Percentiles rank a stretch among this genome's conserved stretches.
Conservation (phyloP, 345 rosid genomes). For the Melaleuca quinquenervia region DNA sequence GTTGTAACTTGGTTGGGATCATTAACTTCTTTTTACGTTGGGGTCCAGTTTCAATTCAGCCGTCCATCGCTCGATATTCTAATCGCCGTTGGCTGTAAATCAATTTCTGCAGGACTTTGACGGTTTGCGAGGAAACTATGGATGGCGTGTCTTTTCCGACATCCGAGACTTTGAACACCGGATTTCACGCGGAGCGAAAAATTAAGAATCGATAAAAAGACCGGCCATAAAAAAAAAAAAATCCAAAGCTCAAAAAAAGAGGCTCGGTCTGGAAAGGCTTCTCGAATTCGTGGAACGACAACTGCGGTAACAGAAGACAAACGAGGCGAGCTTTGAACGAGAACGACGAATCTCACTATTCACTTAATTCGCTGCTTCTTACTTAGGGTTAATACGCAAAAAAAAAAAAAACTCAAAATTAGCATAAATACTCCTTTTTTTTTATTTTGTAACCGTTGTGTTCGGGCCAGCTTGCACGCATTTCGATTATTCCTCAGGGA, state of each 20-base stretch:
- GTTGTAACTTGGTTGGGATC: background rate
- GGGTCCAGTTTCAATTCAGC: background rate
- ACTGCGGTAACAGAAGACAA: background rate
- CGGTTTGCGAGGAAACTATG: background rate
- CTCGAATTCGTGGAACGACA: background rate
- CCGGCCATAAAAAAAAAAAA: background rate
- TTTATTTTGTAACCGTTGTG: too few relatives aligned
- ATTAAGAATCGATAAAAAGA: background rate
- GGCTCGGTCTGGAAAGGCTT: background rate
- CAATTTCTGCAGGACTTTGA: background rate
- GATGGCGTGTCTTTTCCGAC: background rate
- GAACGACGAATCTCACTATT: background rate
- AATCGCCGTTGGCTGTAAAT: background rate
- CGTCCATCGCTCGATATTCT: background rate
- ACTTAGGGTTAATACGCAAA: background rate
- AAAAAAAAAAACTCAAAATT: too few relatives aligned
- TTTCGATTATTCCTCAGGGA: too few relatives aligned
- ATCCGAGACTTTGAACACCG: background rate
- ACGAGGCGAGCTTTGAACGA: background rate
- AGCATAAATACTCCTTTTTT: too few relatives aligned
- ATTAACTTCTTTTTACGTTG: background rate
- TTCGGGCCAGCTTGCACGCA: too few relatives aligned
- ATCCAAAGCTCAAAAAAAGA: background rate
- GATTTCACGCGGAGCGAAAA: background rate
- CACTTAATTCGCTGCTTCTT: background rate